Base-by-base conservation (phyloP, 179 eudicot species). In the Patellifolia procumbens region DNA sequence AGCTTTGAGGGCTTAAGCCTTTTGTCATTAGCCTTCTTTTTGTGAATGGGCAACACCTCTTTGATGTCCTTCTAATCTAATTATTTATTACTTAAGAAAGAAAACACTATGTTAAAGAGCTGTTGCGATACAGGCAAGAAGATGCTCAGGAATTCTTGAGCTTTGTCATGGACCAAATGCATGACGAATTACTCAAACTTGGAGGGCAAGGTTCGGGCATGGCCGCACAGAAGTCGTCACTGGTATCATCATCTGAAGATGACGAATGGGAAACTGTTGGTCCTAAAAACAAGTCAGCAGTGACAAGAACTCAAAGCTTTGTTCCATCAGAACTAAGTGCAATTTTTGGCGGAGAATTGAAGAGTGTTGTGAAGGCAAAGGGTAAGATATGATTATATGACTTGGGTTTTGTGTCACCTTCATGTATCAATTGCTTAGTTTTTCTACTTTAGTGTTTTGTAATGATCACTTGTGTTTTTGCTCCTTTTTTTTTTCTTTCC, bases 211-310 rank as follows among this genome's bases (percentile, higher is more conserved):
- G 35, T 80, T 75, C 86, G 48, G 84, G 69, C 70, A 71, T 65
- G 55, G 81, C 74, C 82, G 91, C 87, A 37, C 80, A 73, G 13
- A 86, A 90, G 56, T 75, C 84, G 58, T 81, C 88, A 74, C 70
- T 92, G 70, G 87, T 90, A 78, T 93, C 93, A 64, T 81, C 90
- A 42, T 83, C 85, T 1, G 98, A 92, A 45, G 98, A 90, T 79
- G 98, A 93, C 71, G 98, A 93, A 75, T 93, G 98, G 98, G 98
- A 93, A 84, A 93, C 95, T 22, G 98, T 93, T 82, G 98, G 98
- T 46, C 98, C 89, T 15, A 93, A 90, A 86, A 93, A 93, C 68
- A 93, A 92, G 86, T 92, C 98, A 84, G 98, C 95, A n/a, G 92
- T 93, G 75, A 93, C 97, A 72, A 90, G 98, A 87, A 93, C 95